These are phyloP conservation scores for Colletotrichum musicola DNA, from an alignment of 2,329 filamentous ascomycete species.

Conservation along the genomic window DNA sequence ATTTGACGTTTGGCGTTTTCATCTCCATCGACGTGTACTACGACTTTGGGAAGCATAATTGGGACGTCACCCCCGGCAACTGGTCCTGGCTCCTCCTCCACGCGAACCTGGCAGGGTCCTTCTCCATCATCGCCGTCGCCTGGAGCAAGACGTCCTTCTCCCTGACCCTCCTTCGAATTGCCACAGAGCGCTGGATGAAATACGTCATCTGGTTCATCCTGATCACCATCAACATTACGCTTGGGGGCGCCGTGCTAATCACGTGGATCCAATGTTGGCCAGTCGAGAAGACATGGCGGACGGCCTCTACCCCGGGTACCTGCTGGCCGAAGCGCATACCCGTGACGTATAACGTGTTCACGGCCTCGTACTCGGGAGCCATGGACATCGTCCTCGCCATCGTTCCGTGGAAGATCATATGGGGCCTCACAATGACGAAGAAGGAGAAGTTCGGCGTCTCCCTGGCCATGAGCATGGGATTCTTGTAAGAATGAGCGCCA, in stretches of 20 bases:
- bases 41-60: constrained; percentile 39
- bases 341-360: constrained; percentile 48
- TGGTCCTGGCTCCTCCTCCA: constrained; percentile 37
- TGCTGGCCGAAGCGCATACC: constrained; percentile 46
- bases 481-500: constrained; percentile 49
- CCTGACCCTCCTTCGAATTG: constrained; percentile 46
- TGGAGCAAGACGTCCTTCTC: constrained; percentile 48
- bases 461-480: constrained; percentile 56
- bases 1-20: constrained; percentile 29
- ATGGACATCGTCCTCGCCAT: constrained; percentile 56
- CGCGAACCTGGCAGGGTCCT: constrained; percentile 38
- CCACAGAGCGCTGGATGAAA: constrained; percentile 41
- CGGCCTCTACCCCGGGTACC: constrained; percentile 39
- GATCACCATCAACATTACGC: constrained; percentile 42
- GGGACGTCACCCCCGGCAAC: constrained; percentile 31
- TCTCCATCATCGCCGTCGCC: constrained; percentile 42
- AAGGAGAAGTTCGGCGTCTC: constrained; percentile 56
- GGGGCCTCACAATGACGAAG: constrained; percentile 53
- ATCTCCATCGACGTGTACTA: constrained; percentile 31
- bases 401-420: constrained; percentile 56
- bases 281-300: constrained; percentile 43
- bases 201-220: constrained; percentile 45
- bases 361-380: constrained; percentile 48
- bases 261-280: constrained; percentile 46
- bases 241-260: constrained; percentile 42